phyloP scores from a whole-genome alignment of 106 monocot species.

The Alisma plantagoaquatica region DNA sequence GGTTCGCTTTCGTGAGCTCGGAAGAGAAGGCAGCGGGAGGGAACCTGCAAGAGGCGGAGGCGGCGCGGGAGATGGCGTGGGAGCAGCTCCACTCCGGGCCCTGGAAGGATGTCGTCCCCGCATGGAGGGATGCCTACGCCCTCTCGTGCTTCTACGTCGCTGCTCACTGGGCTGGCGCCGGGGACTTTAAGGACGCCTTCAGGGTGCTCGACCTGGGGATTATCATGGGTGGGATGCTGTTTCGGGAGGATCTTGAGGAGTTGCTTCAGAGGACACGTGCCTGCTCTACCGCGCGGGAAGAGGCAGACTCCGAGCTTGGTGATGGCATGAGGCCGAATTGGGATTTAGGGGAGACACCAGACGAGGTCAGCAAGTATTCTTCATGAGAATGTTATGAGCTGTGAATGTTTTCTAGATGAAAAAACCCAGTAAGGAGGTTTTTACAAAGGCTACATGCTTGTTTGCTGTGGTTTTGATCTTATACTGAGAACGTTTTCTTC shows the following conservation, averaged over 20 bases:
- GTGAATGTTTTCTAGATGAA: no score
- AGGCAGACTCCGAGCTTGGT: not conserved
- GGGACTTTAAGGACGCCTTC: constrained; percentile 33
- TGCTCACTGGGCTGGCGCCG: constrained; percentile 18
- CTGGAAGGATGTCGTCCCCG: constrained; percentile 39
- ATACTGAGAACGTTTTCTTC: no score
- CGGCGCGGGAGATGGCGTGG: constrained; percentile 70
- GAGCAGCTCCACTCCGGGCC: constrained; percentile 67
- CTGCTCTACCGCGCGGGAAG: no score
- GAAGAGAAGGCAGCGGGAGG: constrained; percentile 43
- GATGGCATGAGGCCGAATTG: constrained; percentile 9
- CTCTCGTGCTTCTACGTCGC: constrained; percentile 53
- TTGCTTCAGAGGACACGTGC: constrained; percentile 17
- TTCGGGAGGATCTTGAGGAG: constrained; percentile 30
- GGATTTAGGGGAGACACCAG: constrained; percentile 17
- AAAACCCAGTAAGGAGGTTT: no score
- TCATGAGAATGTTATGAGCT: no score
- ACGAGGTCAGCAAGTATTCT: no score
- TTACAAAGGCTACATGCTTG: no score
- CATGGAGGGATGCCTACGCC: constrained; percentile 61
- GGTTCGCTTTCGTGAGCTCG: constrained; percentile 52
- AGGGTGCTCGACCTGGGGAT: constrained; percentile 48
- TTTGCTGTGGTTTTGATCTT: no score
- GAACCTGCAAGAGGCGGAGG: constrained; percentile 46
- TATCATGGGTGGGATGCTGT: constrained; percentile 54